Conservation (phyloP, 495 filamentous ascomycete genomes). For the Chlorociboria aeruginascens region DNA sequence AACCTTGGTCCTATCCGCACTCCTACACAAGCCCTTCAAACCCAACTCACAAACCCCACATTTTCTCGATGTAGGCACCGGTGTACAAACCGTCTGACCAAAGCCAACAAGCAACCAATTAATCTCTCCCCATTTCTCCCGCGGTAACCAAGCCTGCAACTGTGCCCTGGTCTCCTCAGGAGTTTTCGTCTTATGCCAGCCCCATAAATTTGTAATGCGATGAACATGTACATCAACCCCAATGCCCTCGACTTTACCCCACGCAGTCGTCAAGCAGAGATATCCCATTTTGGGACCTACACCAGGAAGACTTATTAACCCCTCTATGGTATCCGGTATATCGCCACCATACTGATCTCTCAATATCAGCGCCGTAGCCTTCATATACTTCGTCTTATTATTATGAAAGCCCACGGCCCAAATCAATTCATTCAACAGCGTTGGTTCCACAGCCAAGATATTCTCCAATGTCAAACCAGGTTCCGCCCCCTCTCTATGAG, state of each 20-base stretch:
- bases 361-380: conserved; percentile 61
- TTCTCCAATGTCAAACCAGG: conserved; percentile 61
- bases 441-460: conserved; percentile 60
- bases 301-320: conserved; percentile 69
- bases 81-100: conserved; percentile 75
- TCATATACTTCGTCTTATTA: conserved; percentile 85
- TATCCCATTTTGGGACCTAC: conserved; percentile 98
- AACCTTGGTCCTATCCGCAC: conserved; percentile 48
- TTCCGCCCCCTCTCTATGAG: conserved; percentile 23
- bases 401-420: conserved; percentile 87
- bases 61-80: conserved; percentile 47
- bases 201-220: conserved; percentile 93
- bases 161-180: conserved; percentile 77
- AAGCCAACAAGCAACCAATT: conserved; percentile 86
- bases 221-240: conserved; percentile 64
- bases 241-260: conserved; percentile 47
- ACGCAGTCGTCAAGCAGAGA: conserved; percentile 65
- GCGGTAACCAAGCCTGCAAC: conserved; percentile 75
- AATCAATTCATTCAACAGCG: conserved; percentile 67
- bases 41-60: conserved; percentile 79
- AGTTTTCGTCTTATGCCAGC: conserved; percentile 67
- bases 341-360: conserved; percentile 57
- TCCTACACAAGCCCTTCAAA: conserved; percentile 60
- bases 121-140: conserved; percentile 86
- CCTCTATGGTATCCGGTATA: conserved; percentile 73